These are phyloP conservation scores for Yamadazyma takamatsuzukensis DNA, from an alignment of 805 yeast genomes.

Conservation along the genomic window DNA sequence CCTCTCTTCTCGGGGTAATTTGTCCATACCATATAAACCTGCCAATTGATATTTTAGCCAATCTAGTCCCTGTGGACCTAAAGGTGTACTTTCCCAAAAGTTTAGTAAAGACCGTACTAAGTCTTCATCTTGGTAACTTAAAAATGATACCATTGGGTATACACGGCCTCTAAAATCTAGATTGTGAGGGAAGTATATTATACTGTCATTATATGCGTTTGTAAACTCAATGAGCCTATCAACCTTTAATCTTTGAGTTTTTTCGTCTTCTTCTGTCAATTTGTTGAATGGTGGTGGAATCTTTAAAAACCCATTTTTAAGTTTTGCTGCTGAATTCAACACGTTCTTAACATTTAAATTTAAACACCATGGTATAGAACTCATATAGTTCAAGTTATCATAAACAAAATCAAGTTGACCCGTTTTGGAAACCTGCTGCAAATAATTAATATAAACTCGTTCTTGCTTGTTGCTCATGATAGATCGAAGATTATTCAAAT, in stretches of 20 bases:
- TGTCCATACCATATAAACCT: constrained; percentile 28
- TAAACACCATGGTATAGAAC: constrained; percentile 34
- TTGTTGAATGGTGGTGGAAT: constrained; percentile 18
- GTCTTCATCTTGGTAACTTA: constrained; percentile 36
- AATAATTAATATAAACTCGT: constrained; percentile 14
- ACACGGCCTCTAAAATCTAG: constrained; percentile 41
- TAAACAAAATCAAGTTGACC: constrained; percentile 33
- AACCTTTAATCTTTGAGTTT: constrained; percentile 17
- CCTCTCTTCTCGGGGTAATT: constrained; percentile 22
- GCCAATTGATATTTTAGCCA: constrained; percentile 41
- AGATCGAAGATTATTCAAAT: constrained; percentile 21
- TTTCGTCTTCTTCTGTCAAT: constrained; percentile 6
- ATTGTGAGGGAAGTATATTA: constrained; percentile 33
- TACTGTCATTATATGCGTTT: constrained; percentile 21
- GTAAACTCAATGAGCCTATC: constrained; percentile 19
- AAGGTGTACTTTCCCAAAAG: constrained; percentile 35
- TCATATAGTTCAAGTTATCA: constrained; percentile 24
- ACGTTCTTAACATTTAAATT: constrained; percentile 23
- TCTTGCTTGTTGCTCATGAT: constrained; percentile 19
- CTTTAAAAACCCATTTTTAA: constrained; percentile 18
- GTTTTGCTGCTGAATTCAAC: constrained; percentile 17
- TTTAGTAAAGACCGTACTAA: constrained; percentile 28
- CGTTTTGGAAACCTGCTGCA: constrained; percentile 22
- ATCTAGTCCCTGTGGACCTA: constrained; percentile 31
- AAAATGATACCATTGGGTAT: constrained; percentile 34